Evolutionary conservation across 2,329 filamentous ascomycete species (phyloP), one percentile per base, ranked within the genome.

Genomic region (Corinectria fuckeliana): DNA sequence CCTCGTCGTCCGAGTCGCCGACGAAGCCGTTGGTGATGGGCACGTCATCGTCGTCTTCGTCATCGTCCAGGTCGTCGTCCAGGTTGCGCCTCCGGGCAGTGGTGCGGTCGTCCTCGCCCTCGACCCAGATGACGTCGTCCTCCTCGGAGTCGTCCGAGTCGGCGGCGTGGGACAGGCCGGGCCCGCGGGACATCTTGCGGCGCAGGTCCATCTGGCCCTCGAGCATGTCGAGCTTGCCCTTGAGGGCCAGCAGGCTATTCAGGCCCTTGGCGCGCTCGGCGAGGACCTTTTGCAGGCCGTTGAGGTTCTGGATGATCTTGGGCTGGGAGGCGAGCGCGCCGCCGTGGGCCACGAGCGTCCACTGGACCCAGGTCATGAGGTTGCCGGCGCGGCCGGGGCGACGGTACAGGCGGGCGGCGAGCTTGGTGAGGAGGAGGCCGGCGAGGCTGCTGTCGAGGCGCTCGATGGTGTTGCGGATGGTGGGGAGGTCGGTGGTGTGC

Each of bases 301-400:
- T 83, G 60, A 99, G 85, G 72, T 89, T 89, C 71, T 89, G 88
- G 67, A 95, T 84, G 34, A 97, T 83, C 64, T 93, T 90, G n/a
- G 91, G 88, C 74, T 96, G 92, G 28, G 90, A 90, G 10, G 93
- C 92, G 50, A 99, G 82, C 52, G 93, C 93, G 65, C 94, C 95
- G 66, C 95, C 95, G 73, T 99, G 95, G 2, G 91, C 89, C 30
- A 97, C 88, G 54, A 97, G 85, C 1, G 92, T 94, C 92, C 93
- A 97, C 77, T 97, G 93, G 41, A 98, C 91, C 93, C 95, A 99
- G 14, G 91, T 87, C 85, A 97, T 93, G 28, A 99, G 85, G 72
- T 89, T 91, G 50, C 93, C 93, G 13, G 95, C 94, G 54, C 95
- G 87, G 3, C 94, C 95, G 1, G 95, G 95, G 42, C 92, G 88